Base-by-base conservation (phyloP, 2,329 filamentous ascomycete genomes). In the Aspergillus costaricaensis region DNA sequence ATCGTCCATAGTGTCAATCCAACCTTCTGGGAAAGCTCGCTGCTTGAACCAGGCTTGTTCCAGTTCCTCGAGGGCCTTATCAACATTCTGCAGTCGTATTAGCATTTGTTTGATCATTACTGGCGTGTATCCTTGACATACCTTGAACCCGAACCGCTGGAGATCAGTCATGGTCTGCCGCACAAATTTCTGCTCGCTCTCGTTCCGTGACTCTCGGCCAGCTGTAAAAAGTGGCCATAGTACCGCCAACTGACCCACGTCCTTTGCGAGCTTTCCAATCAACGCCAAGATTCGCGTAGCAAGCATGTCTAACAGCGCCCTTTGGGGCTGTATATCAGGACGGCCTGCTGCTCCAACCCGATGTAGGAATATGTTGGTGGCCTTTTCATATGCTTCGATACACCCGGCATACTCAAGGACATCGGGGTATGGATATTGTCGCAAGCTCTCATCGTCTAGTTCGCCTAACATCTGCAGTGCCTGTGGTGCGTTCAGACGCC, bases 371-470 rank as follows among this genome's bases (percentile, higher is more conserved):
- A 76, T 65, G 21, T 72, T 70, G 2, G 74, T 76, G 7, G 74
- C 74, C 55, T 76, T 75, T 44, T 76, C 74, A 55, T 76, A 75
- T 1, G 74, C 72, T 55, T 76, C 73, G 43, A 76, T 70, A 53
- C 74, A 76, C 15, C 72, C 74, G 5, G 67, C 71, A 59, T 75
- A 74, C 48, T 76, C 74, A 1, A 76, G 49, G 8, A 75, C 61
- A n/a, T 72, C 70, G 0, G 66, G 66, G 43, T 69, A 74, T 4
- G 66, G 69, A 55, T 72, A 75, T 17, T 58, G 63, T 7, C 55
- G 56, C 17, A 75, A 47, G 36, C 62, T 71, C 38, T 70, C 67
- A n/a, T 70, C 69, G 17, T 74, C 71, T 10, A 75, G 55, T 3
- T 67, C 68, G 5, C 66, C 65, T 1, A 74, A 64, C 6, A 67